These are phyloP conservation scores for Gynostemma pentaphyllum DNA, from an alignment of 306 rosid genomes.

Conservation along the genomic window DNA sequence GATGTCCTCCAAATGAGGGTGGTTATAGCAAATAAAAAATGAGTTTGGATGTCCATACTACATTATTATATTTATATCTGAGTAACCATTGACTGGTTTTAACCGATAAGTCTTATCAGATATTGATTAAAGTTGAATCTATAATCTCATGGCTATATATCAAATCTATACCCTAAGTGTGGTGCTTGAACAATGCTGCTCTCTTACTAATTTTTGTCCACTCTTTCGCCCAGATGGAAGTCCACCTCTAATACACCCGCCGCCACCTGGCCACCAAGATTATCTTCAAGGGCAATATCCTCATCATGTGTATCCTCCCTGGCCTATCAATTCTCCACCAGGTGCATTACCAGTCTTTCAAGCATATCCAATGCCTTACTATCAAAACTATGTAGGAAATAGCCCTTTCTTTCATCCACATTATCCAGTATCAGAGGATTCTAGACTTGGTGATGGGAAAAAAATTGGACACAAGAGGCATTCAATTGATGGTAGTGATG, in stretches of 20 bases:
- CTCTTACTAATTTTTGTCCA: constrained; percentile 2
- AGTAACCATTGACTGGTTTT: neutral
- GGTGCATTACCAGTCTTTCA: constrained; percentile 67
- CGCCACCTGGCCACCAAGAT: constrained; percentile 48
- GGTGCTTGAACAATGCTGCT: neutral
- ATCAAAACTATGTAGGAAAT: constrained; percentile 64
- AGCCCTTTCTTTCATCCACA: constrained; percentile 66
- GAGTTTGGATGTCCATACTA: neutral
- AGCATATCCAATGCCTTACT: constrained; percentile 87
- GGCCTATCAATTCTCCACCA: constrained; percentile 89
- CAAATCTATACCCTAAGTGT: neutral
- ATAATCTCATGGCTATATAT: neutral
- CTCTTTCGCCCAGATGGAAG: constrained; percentile 47
- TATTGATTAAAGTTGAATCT: neutral
- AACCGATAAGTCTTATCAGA: neutral
- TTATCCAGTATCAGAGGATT: constrained; percentile 55
- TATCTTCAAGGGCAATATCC: constrained; percentile 82
- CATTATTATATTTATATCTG: neutral
- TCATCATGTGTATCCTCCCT: constrained; percentile 76
- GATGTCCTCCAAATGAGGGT: no score
- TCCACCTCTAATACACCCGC: constrained; percentile 45
- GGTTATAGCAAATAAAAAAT: no score
- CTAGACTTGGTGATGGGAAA: constrained; percentile 38
- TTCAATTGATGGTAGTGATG: constrained; percentile 64
- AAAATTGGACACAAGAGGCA: constrained; percentile 55